Percentiles rank a stretch among this genome's conserved stretches.
phyloP scores from a whole-genome alignment of 2,329 filamentous ascomycete genomes.

The Colletotrichum plurivorum region DNA sequence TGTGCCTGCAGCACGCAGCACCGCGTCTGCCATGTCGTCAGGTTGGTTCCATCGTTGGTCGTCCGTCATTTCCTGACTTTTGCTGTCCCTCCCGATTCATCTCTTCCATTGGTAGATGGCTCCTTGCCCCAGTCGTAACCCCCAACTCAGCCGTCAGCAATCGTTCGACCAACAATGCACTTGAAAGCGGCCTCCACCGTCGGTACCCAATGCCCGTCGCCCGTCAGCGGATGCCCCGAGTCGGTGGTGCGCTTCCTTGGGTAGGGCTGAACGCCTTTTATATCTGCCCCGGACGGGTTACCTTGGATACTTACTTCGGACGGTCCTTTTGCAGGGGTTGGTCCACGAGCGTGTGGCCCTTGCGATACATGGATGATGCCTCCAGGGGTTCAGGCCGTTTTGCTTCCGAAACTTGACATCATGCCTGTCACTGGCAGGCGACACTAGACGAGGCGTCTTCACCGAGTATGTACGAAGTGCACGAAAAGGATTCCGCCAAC shows the following conservation, averaged over 20 bases:
- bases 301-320: constrained; percentile 18
- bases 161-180: constrained; percentile 11
- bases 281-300: constrained; percentile 15
- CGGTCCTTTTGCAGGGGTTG: constrained; percentile 26
- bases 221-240: background rate
- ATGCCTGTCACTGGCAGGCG: background rate
- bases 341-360: constrained; percentile 19
- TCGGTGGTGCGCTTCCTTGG: background rate
- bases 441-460: constrained; percentile 9
- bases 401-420: constrained; percentile 14
- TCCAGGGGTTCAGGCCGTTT: background rate
- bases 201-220: constrained; percentile 14
- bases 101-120: constrained; percentile 14
- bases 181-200: background rate
- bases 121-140: background rate
- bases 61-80: constrained; percentile 7
- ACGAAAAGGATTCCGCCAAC: background rate
- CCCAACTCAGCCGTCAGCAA: constrained; percentile 21
- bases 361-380: constrained; percentile 1
- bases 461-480: background rate
- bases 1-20: constrained; percentile 4
- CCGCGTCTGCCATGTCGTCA: background rate
- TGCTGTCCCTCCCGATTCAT: background rate
- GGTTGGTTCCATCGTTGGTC: constrained; percentile 16
- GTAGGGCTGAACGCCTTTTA: constrained; percentile 31